phyloP scores from a whole-genome alignment of 495 filamentous ascomycete genomes.

The Penicillium waksmanii region DNA sequence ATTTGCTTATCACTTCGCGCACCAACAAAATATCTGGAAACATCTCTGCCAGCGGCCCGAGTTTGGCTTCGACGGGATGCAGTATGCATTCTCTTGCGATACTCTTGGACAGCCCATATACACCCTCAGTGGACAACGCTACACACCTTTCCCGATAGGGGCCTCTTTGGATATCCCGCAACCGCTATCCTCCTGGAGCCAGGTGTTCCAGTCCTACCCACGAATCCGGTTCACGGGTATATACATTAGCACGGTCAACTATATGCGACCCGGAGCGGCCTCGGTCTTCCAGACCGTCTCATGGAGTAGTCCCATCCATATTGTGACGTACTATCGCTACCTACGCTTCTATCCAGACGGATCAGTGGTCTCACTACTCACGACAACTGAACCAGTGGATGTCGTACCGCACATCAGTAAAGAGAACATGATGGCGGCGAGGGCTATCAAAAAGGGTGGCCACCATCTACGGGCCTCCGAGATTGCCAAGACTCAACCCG shows the following conservation, averaged over 20 bases:
- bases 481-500: constrained; percentile 41
- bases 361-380: constrained; percentile 73
- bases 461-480: constrained; percentile 41
- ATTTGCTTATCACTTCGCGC: constrained; percentile 79
- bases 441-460: constrained; percentile 31
- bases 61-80: constrained; percentile 83
- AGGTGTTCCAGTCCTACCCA: constrained; percentile 80
- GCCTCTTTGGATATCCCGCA: constrained; percentile 39
- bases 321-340: constrained; percentile 97
- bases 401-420: constrained; percentile 75
- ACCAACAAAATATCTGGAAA: constrained; percentile 90
- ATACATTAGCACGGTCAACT: constrained; percentile 97
- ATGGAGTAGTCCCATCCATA: constrained; percentile 87
- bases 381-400: constrained; percentile 78
- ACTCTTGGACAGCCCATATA: constrained; percentile 64
- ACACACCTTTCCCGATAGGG: constrained; percentile 46
- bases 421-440: constrained; percentile 48
- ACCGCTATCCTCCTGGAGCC: constrained; percentile 46
- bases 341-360: constrained; percentile 94
- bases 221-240: constrained; percentile 91
- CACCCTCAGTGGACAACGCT: constrained; percentile 34
- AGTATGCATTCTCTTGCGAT: constrained; percentile 72
- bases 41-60: constrained; percentile 69
- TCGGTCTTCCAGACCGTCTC: constrained; percentile 54
- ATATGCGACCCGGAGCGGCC: constrained; percentile 77